phyloP scores from a whole-genome alignment of 345 rosid genomes.

The Erucastrum elatum region DNA sequence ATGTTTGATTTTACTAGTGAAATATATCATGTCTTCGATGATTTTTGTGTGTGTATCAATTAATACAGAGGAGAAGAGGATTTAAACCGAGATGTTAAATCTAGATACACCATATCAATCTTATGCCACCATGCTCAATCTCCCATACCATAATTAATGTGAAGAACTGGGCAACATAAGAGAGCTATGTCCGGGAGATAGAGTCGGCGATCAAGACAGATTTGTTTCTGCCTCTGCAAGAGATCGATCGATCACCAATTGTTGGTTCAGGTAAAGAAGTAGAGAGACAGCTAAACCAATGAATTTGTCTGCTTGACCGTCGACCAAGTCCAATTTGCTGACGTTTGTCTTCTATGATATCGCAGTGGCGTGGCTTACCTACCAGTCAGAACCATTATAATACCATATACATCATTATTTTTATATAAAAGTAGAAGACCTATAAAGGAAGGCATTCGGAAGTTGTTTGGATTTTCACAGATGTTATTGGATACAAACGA shows the following conservation, averaged over 20 bases:
- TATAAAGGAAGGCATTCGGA: background rate
- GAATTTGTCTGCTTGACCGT: background rate
- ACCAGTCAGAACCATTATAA: background rate
- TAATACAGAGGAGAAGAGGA: background rate
- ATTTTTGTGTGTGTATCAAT: background rate
- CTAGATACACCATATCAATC: background rate
- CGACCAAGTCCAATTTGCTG: background rate
- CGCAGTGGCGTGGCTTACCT: background rate
- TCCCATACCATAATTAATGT: background rate
- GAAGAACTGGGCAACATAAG: conserved; percentile 3
- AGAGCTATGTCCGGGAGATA: conserved; percentile 11
- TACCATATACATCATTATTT: background rate
- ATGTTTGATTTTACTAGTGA: background rate
- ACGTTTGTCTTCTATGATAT: background rate
- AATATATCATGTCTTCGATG: background rate
- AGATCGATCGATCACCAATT: background rate
- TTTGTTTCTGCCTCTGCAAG: conserved; percentile 13
- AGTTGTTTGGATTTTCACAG: background rate
- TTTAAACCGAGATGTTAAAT: background rate
- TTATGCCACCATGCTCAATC: background rate
- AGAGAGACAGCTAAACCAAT: conserved; percentile 31
- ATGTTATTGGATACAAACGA: background rate
- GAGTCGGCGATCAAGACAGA: background rate
- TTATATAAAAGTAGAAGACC: background rate
- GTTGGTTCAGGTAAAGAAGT: conserved; percentile 19